These are phyloP conservation scores for Aspergillus niger DNA, from an alignment of 2,329 filamentous ascomycete genomes.

Conservation along the genomic window DNA sequence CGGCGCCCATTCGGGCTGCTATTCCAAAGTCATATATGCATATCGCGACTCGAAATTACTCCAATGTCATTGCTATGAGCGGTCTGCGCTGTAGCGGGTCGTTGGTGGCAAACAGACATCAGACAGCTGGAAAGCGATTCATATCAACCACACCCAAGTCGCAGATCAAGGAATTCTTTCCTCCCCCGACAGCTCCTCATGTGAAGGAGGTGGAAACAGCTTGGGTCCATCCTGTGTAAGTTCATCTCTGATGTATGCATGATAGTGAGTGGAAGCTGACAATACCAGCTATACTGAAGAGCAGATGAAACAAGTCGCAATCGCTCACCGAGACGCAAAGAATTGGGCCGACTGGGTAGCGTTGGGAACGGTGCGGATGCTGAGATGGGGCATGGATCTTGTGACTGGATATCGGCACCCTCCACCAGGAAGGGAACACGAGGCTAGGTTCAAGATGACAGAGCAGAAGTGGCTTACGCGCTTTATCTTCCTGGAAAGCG, in stretches of 20 bases:
- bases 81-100: conserved; percentile 27
- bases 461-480: conserved; percentile 88
- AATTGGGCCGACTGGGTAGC: conserved; percentile 77
- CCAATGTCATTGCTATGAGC: conserved; percentile 25
- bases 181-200: conserved; percentile 57
- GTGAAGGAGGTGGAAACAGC: conserved; percentile 66
- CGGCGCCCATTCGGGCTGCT: conserved; percentile 32
- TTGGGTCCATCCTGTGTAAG: conserved; percentile 67
- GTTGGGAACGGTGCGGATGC: conserved; percentile 71
- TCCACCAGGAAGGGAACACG: conserved; percentile 46
- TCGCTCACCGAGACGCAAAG: conserved; percentile 74
- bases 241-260: not conserved
- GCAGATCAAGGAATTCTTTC: conserved; percentile 58
- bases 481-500: conserved; percentile 90
- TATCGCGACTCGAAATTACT: conserved; percentile 28
- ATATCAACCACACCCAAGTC: conserved; percentile 43
- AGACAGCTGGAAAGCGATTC: conserved; percentile 27
- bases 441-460: conserved; percentile 67
- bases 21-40: conserved; percentile 30
- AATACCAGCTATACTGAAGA: conserved; percentile 65
- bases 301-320: conserved; percentile 72
- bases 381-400: conserved; percentile 78
- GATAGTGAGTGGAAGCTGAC: conserved; percentile 17
- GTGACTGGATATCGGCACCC: conserved; percentile 80
- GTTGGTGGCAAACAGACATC: conserved; percentile 20